These are phyloP conservation scores for Hypericum perforatum DNA, from an alignment of 345 rosid species.

Conservation along the genomic window DNA sequence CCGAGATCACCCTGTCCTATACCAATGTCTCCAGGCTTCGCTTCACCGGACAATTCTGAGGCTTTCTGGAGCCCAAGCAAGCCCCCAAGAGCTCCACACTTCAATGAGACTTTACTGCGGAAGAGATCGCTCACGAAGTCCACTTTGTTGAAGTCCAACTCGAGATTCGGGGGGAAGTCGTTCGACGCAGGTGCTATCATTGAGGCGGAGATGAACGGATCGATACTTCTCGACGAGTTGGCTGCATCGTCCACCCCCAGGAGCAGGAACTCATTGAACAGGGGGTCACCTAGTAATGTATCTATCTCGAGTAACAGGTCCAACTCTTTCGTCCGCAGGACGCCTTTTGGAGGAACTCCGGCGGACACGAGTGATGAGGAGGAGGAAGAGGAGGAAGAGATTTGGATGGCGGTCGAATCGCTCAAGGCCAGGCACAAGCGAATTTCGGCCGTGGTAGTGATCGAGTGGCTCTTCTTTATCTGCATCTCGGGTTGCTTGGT, in stretches of 20 bases:
- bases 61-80: constrained; percentile 32
- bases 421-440: neutral
- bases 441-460: neutral
- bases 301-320: too few relatives aligned
- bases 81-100: constrained; percentile 45
- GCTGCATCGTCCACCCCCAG: neutral
- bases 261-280: too few relatives aligned
- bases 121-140: constrained; percentile 1
- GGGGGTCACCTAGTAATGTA: too few relatives aligned
- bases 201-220: neutral
- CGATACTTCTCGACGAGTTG: neutral
- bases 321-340: too few relatives aligned
- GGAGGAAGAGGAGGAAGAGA: too few relatives aligned
- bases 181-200: neutral
- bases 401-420: neutral
- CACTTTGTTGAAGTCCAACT: neutral
- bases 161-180: constrained; percentile 2
- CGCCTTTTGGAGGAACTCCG: too few relatives aligned
- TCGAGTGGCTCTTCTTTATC: neutral
- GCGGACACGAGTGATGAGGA: too few relatives aligned
- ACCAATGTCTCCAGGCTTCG: constrained; percentile 18
- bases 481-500: constrained; percentile 4
- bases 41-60: constrained; percentile 46
- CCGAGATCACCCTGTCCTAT: constrained; percentile 16
- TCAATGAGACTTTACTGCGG: constrained; percentile 30